Evolutionary conservation across 2,329 filamentous ascomycete species (phyloP).

Genomic region (Tolypocladium pustulatum): DNA sequence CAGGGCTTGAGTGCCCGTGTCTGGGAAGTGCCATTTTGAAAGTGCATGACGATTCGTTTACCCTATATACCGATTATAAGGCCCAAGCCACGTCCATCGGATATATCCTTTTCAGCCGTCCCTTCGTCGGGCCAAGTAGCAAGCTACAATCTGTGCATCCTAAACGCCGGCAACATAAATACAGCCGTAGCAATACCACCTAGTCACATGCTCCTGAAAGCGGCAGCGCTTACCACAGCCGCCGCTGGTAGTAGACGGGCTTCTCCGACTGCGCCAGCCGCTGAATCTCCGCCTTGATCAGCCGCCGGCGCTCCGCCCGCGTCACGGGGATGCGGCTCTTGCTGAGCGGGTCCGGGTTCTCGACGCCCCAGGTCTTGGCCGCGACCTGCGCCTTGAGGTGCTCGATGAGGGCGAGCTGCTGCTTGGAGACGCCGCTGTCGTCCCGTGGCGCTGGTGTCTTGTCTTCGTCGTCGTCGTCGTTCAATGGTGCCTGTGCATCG

Average conservation of each 20-base stretch:
- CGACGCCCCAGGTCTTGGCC: constrained; percentile 21
- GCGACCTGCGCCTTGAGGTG: constrained; percentile 19
- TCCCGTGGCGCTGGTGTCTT: constrained; percentile 3
- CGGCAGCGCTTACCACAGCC: constrained; percentile 32
- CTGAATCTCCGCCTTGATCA: constrained; percentile 48
- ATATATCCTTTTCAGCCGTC: neutral
- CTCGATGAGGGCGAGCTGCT: constrained; percentile 21
- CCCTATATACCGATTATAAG: neutral
- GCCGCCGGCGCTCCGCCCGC: constrained; percentile 40
- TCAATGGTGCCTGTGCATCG: neutral
- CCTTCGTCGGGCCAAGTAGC: neutral
- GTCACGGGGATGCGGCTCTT: constrained; percentile 37
- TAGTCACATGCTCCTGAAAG: neutral
- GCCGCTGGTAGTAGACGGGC: constrained; percentile 42
- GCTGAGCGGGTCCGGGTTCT: constrained; percentile 23
- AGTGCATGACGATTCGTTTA: neutral
- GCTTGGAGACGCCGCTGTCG: constrained; percentile 7
- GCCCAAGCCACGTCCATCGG: no score
- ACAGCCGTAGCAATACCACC: neutral
- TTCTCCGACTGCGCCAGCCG: constrained; percentile 32
- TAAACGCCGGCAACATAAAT: neutral
- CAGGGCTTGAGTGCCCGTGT: no score
- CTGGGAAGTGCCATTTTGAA: no score
- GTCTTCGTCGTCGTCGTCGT: neutral
- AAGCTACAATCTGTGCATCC: neutral